These are phyloP conservation scores for Clonostachys chloroleuca DNA, from an alignment of 2,329 filamentous ascomycete species.

Conservation along the genomic window DNA sequence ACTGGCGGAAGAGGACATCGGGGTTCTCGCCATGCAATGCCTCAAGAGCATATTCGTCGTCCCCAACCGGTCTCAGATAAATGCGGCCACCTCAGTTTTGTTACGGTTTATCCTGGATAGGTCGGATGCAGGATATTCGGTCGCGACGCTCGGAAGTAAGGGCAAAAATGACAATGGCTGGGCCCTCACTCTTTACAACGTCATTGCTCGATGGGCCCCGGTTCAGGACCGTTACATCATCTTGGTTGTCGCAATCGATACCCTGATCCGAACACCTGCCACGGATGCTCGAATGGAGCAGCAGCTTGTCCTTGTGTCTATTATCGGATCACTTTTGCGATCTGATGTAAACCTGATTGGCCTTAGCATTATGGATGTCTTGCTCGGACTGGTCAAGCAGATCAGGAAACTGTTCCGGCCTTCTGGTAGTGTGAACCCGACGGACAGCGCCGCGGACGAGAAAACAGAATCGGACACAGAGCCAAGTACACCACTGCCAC, in stretches of 20 bases:
- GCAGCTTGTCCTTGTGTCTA: slow-evolving; percentile 69
- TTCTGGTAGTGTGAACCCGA: slow-evolving; percentile 27
- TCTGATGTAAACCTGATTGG: slow-evolving; percentile 94
- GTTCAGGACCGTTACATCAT: slow-evolving; percentile 95
- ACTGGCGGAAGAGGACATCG: slow-evolving; percentile 83
- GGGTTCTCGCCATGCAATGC: slow-evolving; percentile 78
- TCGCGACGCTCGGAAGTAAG: slow-evolving; percentile 43
- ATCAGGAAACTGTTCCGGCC: slow-evolving; percentile 74
- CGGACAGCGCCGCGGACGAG: slow-evolving; percentile 23
- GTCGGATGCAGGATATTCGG: slow-evolving; percentile 43
- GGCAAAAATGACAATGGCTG: slow-evolving; percentile 56
- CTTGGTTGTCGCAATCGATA: slow-evolving; percentile 76
- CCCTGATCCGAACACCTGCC: slow-evolving; percentile 63
- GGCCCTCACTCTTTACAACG: slow-evolving; percentile 77
- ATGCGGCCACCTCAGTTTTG: slow-evolving; percentile 68
- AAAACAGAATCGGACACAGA: slow-evolving; percentile 13
- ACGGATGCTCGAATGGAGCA: slow-evolving; percentile 67
- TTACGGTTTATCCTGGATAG: slow-evolving; percentile 69
- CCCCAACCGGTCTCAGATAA: slow-evolving; percentile 78
- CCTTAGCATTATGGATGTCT: slow-evolving; percentile 90
- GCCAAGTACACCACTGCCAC: slow-evolving; percentile 27
- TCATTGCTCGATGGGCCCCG: slow-evolving; percentile 81
- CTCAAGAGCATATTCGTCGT: slow-evolving; percentile 81
- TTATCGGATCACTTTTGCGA: slow-evolving; percentile 77
- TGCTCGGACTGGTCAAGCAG: slow-evolving; percentile 80